Conservation (phyloP, 1,284 basidiomycete genomes). For the Moesziomyces sp. region DNA sequence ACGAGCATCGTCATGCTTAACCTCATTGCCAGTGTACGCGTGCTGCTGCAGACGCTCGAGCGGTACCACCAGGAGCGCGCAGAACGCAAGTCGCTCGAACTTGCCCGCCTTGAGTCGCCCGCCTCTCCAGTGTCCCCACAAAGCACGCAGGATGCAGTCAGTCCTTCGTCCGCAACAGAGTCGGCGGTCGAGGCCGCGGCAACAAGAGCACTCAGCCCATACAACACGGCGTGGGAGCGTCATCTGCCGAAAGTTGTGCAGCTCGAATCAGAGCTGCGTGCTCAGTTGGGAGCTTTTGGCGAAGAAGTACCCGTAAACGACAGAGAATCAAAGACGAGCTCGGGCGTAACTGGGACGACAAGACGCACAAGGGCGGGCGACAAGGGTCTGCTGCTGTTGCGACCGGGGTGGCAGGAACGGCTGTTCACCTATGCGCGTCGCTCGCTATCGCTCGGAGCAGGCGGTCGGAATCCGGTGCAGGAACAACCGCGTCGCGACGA, state of each 20-base stretch:
- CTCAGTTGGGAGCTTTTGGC: slow-evolving; percentile 24
- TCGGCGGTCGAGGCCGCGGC: too few species aligned
- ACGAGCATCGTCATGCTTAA: slow-evolving; percentile 47
- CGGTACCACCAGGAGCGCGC: slow-evolving; percentile 8
- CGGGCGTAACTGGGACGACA: not conserved
- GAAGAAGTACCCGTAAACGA: slow-evolving; percentile 13
- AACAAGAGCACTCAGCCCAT: slow-evolving; percentile 4
- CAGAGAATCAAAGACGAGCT: not conserved
- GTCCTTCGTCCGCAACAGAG: too few species aligned
- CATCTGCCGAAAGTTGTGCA: slow-evolving; percentile 10
- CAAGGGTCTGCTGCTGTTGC: slow-evolving; percentile 20
- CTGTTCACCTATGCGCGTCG: slow-evolving; percentile 30
- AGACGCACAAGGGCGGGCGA: slow-evolving; percentile 1
- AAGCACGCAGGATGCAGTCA: too few species aligned
- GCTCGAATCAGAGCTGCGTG: slow-evolving; percentile 15
- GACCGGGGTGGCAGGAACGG: slow-evolving; percentile 46
- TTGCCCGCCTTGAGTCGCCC: slow-evolving; percentile 1
- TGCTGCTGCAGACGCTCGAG: slow-evolving; percentile 30
- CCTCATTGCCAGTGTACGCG: slow-evolving; percentile 25
- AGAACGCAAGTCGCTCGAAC: slow-evolving; percentile 14
- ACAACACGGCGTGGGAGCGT: slow-evolving; percentile 6
- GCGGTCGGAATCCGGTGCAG: not conserved
- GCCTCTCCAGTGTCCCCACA: too few species aligned
- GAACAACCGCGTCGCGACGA: not conserved
- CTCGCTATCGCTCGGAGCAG: slow-evolving; percentile 7